Conservation (phyloP, 805 yeast genomes). For the Cyberlindnera subsufficiens region DNA sequence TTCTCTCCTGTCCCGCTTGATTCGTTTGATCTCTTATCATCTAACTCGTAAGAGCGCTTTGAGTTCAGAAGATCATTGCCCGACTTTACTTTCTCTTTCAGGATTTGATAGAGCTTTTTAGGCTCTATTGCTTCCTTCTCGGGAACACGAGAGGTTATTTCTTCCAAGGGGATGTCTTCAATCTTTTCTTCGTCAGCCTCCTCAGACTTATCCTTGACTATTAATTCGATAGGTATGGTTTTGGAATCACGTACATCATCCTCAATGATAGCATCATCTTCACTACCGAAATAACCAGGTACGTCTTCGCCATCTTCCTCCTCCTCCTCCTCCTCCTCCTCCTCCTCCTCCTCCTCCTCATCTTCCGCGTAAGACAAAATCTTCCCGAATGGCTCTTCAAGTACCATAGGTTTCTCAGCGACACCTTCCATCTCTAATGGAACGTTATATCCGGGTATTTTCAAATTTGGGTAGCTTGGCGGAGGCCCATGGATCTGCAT, state of each 20-base stretch:
- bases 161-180: slow-evolving; percentile 18
- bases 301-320: slow-evolving; percentile 17
- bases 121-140: slow-evolving; percentile 14
- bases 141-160: slow-evolving; percentile 7
- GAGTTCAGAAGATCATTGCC: slow-evolving; percentile 11
- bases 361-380: slow-evolving; percentile 23
- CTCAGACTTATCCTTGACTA: slow-evolving; percentile 5
- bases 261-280: slow-evolving; percentile 2
- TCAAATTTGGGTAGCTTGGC: slow-evolving; percentile 67
- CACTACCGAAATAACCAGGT: slow-evolving; percentile 4
- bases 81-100: slow-evolving; percentile 15
- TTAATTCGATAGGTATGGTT: slow-evolving; percentile 17
- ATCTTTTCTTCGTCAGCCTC: slow-evolving; percentile 20
- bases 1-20: not conserved
- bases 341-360: slow-evolving; percentile 20
- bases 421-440: slow-evolving; percentile 33
- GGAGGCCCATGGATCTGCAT: slow-evolving; percentile 77
- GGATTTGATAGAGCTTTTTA: slow-evolving; percentile 19
- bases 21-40: slow-evolving; percentile 2
- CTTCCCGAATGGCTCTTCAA: slow-evolving; percentile 26
- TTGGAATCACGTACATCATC: slow-evolving; percentile 15
- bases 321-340: slow-evolving; percentile 17
- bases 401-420: slow-evolving; percentile 15
- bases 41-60: slow-evolving; percentile 24
- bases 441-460: slow-evolving; percentile 49